phyloP scores from a whole-genome alignment of 1,284 basidiomycete genomes.

The Cutaneotrichosporon sp. region DNA sequence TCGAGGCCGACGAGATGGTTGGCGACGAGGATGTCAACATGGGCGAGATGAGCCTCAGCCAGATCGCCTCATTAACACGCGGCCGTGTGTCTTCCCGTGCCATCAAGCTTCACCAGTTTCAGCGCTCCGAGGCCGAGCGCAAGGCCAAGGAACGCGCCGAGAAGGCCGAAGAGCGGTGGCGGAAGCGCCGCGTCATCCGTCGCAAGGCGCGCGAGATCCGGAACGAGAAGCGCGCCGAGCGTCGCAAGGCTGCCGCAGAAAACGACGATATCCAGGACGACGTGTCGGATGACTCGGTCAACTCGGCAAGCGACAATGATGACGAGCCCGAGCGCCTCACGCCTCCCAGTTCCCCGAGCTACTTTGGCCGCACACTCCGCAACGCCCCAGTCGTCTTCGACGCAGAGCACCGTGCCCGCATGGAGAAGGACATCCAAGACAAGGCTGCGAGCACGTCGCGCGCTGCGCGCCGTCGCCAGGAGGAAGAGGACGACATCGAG shows the following conservation, averaged over 20 bases:
- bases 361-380: slow-evolving; percentile 6
- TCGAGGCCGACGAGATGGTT: slow-evolving; percentile 35
- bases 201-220: slow-evolving; percentile 34
- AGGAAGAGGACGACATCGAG: slow-evolving; percentile 31
- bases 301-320: slow-evolving; percentile 46
- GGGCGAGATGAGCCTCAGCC: slow-evolving; percentile 28
- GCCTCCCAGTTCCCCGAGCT: slow-evolving; percentile 35
- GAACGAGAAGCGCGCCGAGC: slow-evolving; percentile 32
- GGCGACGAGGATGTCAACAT: slow-evolving; percentile 31
- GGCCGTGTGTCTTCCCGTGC: slow-evolving; percentile 38
- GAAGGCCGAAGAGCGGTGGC: slow-evolving; percentile 29
- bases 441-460: neutral
- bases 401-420: slow-evolving; percentile 6
- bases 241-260: slow-evolving; percentile 25
- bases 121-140: slow-evolving; percentile 16
- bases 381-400: slow-evolving; percentile 22
- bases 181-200: slow-evolving; percentile 35
- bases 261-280: slow-evolving; percentile 29
- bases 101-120: slow-evolving; percentile 31
- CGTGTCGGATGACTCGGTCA: slow-evolving; percentile 39
- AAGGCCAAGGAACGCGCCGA: slow-evolving; percentile 24
- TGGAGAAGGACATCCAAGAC: slow-evolving; percentile 6
- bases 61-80: slow-evolving; percentile 34
- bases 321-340: slow-evolving; percentile 42
- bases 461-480: slow-evolving; percentile 9